A percentile compares a stretch with the other conserved stretches of the same genome.
These are phyloP conservation scores for Exophiala phaeomuriformis DNA, from an alignment of 2,329 filamentous ascomycete species.

Conservation along the genomic window DNA sequence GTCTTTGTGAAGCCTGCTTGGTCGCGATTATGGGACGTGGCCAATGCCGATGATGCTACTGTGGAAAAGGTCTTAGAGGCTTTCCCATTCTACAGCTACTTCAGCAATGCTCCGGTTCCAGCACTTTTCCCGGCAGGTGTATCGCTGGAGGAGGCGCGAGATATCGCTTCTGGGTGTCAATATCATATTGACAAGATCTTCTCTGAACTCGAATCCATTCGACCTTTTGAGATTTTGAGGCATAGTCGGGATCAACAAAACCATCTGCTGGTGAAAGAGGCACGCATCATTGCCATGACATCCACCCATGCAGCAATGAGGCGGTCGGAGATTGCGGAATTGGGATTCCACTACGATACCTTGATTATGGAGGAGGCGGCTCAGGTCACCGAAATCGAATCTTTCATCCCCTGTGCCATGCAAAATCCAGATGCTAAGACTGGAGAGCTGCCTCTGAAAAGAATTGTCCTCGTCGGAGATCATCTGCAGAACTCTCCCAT, in stretches of 20 bases:
- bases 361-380: constrained; percentile 98
- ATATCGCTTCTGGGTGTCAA: constrained; percentile 77
- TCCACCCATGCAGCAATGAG: constrained; percentile 96
- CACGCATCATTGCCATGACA: constrained; percentile 97
- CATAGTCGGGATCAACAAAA: constrained; percentile 89
- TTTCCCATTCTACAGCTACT: constrained; percentile 87
- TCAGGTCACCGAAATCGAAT: constrained; percentile 95
- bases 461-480: constrained; percentile 88
- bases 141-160: constrained; percentile 60
- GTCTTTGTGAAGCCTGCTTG: constrained; percentile 86
- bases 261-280: constrained; percentile 89
- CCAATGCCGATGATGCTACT: constrained; percentile 50
- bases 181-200: constrained; percentile 86
- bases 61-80: constrained; percentile 57
- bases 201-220: constrained; percentile 80
- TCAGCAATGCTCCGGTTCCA: constrained; percentile 70
- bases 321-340: constrained; percentile 74
- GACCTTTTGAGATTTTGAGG: constrained; percentile 89
- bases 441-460: constrained; percentile 68
- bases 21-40: constrained; percentile 69
- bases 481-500: constrained; percentile 96
- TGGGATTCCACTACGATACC: constrained; percentile 98
- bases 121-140: constrained; percentile 67
- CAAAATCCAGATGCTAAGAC: constrained; percentile 61
- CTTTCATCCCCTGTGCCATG: constrained; percentile 89